Evolutionary conservation across 1,284 basidiomycete species (phyloP).

Genomic region (Fomitopsis schrenkii): DNA sequence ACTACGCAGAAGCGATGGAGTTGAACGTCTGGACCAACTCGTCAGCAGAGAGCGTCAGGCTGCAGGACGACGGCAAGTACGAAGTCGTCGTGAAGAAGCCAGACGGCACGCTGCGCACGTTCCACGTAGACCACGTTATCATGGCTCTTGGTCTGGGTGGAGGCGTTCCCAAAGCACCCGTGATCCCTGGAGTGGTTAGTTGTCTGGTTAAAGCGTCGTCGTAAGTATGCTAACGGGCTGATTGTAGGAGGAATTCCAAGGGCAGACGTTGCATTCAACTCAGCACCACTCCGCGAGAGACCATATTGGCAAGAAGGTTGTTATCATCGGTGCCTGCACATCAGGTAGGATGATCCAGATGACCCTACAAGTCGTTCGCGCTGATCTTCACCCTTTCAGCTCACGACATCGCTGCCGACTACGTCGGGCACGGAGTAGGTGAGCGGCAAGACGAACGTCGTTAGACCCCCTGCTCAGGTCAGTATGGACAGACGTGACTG

Average conservation of each 20-base stretch:
- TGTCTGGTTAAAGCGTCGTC: not conserved
- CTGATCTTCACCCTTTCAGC: slow-evolving; percentile 13
- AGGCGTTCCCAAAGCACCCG: slow-evolving; percentile 44
- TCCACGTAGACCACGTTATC: slow-evolving; percentile 55
- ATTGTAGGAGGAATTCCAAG: slow-evolving; percentile 1
- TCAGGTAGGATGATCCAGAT: slow-evolving; percentile 26
- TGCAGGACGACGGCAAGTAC: slow-evolving; percentile 52
- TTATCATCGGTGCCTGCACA: slow-evolving; percentile 45
- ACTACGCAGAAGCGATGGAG: slow-evolving; percentile 60
- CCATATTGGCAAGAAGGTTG: slow-evolving; percentile 41
- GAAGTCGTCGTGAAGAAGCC: slow-evolving; percentile 42
- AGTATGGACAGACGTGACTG: slow-evolving; percentile 44
- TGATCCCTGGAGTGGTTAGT: slow-evolving; percentile 37
- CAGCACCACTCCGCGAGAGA: slow-evolving; percentile 34
- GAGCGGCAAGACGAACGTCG: slow-evolving; percentile 5
- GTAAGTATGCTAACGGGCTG: not conserved
- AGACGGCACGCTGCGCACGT: slow-evolving; percentile 38
- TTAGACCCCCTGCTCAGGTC: not conserved
- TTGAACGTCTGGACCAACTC: slow-evolving; percentile 64
- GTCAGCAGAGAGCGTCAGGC: slow-evolving; percentile 38
- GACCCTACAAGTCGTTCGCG: not conserved
- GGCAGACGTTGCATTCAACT: slow-evolving; percentile 39
- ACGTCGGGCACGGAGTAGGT: slow-evolving; percentile 41
- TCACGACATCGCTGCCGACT: slow-evolving; percentile 42
- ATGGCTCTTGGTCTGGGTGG: slow-evolving; percentile 61